phyloP scores from a whole-genome alignment of 208 protist species.

The Trypanosoma conorhini region DNA sequence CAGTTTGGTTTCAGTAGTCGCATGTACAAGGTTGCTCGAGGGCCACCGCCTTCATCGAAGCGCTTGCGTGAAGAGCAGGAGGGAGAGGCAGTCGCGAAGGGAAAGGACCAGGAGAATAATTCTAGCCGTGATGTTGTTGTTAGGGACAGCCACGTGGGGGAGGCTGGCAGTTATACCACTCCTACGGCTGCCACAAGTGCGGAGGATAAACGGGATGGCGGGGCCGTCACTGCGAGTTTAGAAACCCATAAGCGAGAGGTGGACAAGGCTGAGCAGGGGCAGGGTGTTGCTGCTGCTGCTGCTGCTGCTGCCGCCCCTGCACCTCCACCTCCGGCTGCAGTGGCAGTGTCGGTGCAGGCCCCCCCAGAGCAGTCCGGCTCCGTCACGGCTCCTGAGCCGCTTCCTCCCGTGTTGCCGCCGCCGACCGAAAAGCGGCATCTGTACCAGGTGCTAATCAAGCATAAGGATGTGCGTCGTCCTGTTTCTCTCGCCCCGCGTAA shows the following conservation, averaged over 20 bases:
- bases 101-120: not conserved
- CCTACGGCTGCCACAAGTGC: not conserved
- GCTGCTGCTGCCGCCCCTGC: not conserved
- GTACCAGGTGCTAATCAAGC: constrained; percentile 88
- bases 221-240: too few species aligned
- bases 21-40: constrained; percentile 66
- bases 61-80: constrained; percentile 41
- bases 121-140: constrained; percentile 9
- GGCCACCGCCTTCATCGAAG: constrained; percentile 45
- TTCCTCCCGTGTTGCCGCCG: not conserved
- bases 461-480: constrained; percentile 82
- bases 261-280: not conserved
- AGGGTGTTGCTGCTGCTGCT: not conserved
- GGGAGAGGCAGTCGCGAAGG: not conserved
- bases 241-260: not conserved
- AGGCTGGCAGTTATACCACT: not conserved
- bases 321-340: not conserved
- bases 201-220: not conserved
- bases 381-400: not conserved
- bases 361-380: not conserved
- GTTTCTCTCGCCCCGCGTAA: constrained; percentile 55
- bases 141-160: not conserved
- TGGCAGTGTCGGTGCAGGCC: not conserved
- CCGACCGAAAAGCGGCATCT: constrained; percentile 41
- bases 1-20: constrained; percentile 81